Conservation (phyloP, 73 alveolate species). For the Durusdinium trenchii region DNA sequence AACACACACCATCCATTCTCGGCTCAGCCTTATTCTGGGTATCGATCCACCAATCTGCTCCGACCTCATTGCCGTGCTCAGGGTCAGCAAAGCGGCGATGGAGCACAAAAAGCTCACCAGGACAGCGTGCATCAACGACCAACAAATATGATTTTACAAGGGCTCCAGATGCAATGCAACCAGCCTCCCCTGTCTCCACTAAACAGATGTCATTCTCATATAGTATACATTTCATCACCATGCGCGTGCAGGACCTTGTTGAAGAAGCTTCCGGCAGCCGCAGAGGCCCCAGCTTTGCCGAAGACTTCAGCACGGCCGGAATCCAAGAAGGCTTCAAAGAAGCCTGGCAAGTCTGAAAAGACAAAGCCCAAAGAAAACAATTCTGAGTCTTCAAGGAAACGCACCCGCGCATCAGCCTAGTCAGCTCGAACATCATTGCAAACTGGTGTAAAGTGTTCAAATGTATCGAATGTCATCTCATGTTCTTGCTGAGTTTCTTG, state of each 20-base stretch:
- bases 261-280: neutral
- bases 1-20: neutral
- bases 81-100: slow-evolving; percentile 30
- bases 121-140: neutral
- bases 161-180: neutral
- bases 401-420: too few species aligned
- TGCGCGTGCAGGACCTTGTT: neutral
- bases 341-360: too few species aligned
- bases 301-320: too few species aligned
- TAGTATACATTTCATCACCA: neutral
- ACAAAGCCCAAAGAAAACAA: too few species aligned
- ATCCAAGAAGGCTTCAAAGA: too few species aligned
- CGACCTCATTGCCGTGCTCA: neutral
- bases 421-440: too few species aligned
- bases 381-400: too few species aligned
- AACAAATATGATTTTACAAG: neutral
- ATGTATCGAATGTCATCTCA: too few species aligned
- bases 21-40: neutral
- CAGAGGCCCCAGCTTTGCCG: neutral
- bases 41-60: neutral
- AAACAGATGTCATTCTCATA: neutral
- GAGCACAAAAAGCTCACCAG: neutral
- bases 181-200: too few species aligned
- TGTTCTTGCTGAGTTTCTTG: too few species aligned
- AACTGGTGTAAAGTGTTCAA: too few species aligned